Base-by-base conservation (phyloP, 2,329 filamentous ascomycete genomes). In the Amauroascus verrucosus region DNA sequence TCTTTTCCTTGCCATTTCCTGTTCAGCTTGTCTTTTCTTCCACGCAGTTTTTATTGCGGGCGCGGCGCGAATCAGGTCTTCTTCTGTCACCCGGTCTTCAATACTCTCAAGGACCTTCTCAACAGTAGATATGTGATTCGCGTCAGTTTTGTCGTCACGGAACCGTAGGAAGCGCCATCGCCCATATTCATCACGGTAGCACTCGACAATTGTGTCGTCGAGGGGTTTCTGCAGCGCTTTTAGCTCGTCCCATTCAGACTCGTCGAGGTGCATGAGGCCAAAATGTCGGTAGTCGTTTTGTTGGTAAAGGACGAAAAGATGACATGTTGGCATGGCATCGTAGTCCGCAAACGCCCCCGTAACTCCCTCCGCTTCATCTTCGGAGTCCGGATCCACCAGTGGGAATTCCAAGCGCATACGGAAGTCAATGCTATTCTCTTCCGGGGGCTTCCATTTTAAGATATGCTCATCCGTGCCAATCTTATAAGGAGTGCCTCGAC, bases 391-490 rank as follows among this genome's bases (percentile, higher is more conserved):
- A 55, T 86, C 78, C n/a, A 85, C 75, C 0, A 75, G 65, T 0
- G 86, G 85, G 63, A 96, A 97, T 11, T 79, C 76, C 41, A 98
- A 77, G 49, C 80, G 80, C 62, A 97, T 77, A 40, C 85, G 80
- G 68, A 95, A 96, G 67, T 98, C 93, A 61, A 98, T 82, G 0
- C 89, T 95, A 72, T 98, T 98, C 68, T 98, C 93, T 59, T 87
- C 78, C 3, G 88, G 88, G 0, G 91, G 89, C 71, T 98, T 98
- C 93, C 93, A 98, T 70, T 98, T 98, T 37, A 98, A 75, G 58
- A 96, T 98, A 67, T 95, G 85, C 48, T 81, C 81, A 69, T 98
- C 93, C 11, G 93, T 98, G 60, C 93, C 93, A 60, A 86, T 84
- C 62, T 84, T 84, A 73, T 98, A 98, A 8, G 84, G 79, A 16